Conservation (phyloP, 176 grass and related monocot species). For the Dactylis glomerata region DNA sequence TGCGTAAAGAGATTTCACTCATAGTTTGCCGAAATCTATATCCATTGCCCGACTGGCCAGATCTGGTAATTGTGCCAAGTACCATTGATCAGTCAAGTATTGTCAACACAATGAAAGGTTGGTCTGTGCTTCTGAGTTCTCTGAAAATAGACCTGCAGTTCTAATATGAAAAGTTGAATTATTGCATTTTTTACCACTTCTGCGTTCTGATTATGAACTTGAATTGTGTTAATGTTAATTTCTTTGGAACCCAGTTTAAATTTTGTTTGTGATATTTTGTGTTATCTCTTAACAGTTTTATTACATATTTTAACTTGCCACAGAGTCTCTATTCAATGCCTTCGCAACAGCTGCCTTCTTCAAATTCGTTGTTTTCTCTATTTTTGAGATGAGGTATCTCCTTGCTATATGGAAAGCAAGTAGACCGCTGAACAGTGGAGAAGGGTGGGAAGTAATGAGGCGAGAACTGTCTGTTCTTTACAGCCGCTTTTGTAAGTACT, state of each 20-base stretch:
- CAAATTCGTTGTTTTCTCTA: slow-evolving; percentile 98
- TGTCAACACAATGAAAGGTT: background rate
- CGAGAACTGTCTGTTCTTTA: slow-evolving; percentile 94
- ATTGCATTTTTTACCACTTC: background rate
- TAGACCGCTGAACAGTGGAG: slow-evolving; percentile 79
- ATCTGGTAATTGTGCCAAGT: background rate
- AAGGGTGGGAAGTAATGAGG: slow-evolving; percentile 96
- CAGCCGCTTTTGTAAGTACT: slow-evolving; percentile 97
- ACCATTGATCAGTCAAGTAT: background rate
- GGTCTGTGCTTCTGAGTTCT: background rate
- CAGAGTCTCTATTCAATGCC: slow-evolving; percentile 99
- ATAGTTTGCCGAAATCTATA: background rate
- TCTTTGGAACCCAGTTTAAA: too few relatives aligned
- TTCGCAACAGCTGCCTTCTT: slow-evolving; percentile 98
- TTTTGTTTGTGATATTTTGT: background rate
- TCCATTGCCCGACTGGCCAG: background rate
- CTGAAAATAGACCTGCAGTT: slow-evolving; percentile 5
- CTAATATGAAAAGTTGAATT: background rate
- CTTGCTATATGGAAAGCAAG: slow-evolving; percentile 98
- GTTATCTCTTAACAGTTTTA: background rate
- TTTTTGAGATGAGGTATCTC: slow-evolving; percentile 99
- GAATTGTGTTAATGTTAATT: too few relatives aligned
- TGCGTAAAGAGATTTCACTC: background rate
- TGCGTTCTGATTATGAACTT: background rate
- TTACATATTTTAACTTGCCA: slow-evolving; percentile 22